Conservation (phyloP, 768 basidiomycete genomes). For the Pisolithus tinctorius region DNA sequence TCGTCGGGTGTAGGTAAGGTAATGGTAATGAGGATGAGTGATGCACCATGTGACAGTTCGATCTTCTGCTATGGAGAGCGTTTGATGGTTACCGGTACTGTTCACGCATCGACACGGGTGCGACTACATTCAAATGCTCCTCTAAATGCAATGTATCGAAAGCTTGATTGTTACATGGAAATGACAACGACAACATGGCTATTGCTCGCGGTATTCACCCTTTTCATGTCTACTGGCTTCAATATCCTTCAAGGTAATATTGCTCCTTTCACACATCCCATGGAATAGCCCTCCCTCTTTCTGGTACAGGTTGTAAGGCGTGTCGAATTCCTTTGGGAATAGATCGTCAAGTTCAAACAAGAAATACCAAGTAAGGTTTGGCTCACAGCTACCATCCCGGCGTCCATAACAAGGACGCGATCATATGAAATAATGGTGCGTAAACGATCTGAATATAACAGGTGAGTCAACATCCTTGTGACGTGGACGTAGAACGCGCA, state of each 20-base stretch:
- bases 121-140: too few relatives aligned
- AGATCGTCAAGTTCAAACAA: conserved; percentile 11
- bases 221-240: conserved; percentile 19
- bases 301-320: conserved; percentile 46
- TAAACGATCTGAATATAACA: conserved; percentile 35
- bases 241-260: conserved; percentile 46
- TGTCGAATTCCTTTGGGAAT: conserved; percentile 45
- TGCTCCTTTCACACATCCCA: conserved; percentile 51
- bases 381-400: conserved; percentile 49
- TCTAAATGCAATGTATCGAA: too few relatives aligned
- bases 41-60: too few relatives aligned
- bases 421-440: conserved; percentile 56
- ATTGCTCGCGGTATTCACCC: too few relatives aligned
- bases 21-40: too few relatives aligned
- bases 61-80: too few relatives aligned
- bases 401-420: conserved; percentile 61
- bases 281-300: conserved; percentile 47
- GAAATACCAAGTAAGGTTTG: background rate
- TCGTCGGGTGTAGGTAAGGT: too few relatives aligned
- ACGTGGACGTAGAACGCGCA: conserved; percentile 13
- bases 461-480: background rate
- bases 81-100: too few relatives aligned
- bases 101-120: too few relatives aligned
- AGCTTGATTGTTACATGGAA: too few relatives aligned
- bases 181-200: too few relatives aligned